A percentile compares a stretch with the other conserved stretches of the same genome.
Conservation (phyloP, 805 yeast genomes). For the Hanseniaspora clermontiae region DNA sequence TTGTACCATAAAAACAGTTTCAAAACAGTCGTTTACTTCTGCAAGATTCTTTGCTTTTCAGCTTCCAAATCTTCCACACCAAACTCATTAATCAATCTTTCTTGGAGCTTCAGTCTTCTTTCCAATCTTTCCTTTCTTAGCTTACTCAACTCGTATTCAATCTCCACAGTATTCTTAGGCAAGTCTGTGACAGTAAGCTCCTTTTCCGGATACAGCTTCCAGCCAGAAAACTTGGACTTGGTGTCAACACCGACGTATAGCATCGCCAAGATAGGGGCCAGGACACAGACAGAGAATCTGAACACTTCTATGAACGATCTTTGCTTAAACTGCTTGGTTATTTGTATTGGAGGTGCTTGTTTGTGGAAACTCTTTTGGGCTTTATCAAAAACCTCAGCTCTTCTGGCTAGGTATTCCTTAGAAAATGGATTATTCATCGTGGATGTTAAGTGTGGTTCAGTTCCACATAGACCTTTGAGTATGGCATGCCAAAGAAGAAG, state of each 20-base stretch:
- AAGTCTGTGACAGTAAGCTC: slow-evolving; percentile 70
- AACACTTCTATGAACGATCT: slow-evolving; percentile 45
- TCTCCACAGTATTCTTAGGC: slow-evolving; percentile 86
- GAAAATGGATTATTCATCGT: background rate
- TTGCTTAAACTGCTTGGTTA: slow-evolving; percentile 11
- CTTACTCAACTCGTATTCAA: slow-evolving; percentile 81
- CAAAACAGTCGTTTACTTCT: slow-evolving; percentile 16
- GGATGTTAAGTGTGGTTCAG: background rate
- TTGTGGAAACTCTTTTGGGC: slow-evolving; percentile 13
- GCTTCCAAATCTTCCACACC: slow-evolving; percentile 48
- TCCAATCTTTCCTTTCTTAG: slow-evolving; percentile 64
- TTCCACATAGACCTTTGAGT: background rate
- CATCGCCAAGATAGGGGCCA: slow-evolving; percentile 86
- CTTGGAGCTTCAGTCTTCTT: slow-evolving; percentile 61
- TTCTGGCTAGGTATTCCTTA: background rate
- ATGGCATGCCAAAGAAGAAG: background rate
- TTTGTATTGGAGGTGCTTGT: background rate
- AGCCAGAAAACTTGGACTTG: slow-evolving; percentile 74
- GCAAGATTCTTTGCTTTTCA: slow-evolving; percentile 29
- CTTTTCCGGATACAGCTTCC: slow-evolving; percentile 97
- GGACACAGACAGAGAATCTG: slow-evolving; percentile 65
- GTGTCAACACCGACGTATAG: slow-evolving; percentile 85
- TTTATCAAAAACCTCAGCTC: background rate
- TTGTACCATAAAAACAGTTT: background rate
- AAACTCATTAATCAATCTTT: slow-evolving; percentile 46